Base-by-base conservation (phyloP, 768 basidiomycete genomes). In the Tricholoma furcatifolium region DNA sequence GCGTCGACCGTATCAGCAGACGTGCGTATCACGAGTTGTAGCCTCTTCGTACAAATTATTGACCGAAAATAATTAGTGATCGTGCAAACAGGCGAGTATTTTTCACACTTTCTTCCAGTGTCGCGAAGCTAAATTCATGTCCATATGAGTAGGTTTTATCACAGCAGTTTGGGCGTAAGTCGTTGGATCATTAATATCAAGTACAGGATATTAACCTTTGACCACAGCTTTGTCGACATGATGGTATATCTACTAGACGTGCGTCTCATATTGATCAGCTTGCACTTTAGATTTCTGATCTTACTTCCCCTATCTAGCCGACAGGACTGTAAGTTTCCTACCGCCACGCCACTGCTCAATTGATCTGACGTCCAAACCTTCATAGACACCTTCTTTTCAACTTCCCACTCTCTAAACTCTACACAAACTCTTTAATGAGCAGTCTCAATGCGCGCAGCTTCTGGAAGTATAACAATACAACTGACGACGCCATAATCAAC, bases 371-470 rank as follows among this genome's bases (percentile, higher is more conserved):
- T 9, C 23, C 11, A n/a, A 35, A 23, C 7, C 4, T 7, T 27
- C 30, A 27, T 27, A 74, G 73, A 36, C 70, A 75, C 57, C 61
- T 75, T 3, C 60, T 69, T 12, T 71, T 74, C 62, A 71, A 70
- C 60, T 65, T 74, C 43, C 66, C 67, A 6, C 67, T 74, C 14
- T 67, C 70, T 35, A 75, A 75, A 58, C 61, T 77, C 12, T 73
- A 74, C 57, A 70, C 71, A 18, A 75, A 74, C 60, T 70, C 70
- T 1, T 62, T 75, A 24, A 66, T 77, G 69, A 74, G 74, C 42
- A 71, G 60, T 27, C 57, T 74, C 46, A 72, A 74, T 41, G 65
- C 67, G 6, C 58, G 70, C 17, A 60, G 58, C 41, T 66, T 67
- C 27, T 73, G 70, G 72, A 58, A 62, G 24, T 41, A 52, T n/a